phyloP scores from a whole-genome alignment of 345 rosid genomes.

The Orychophragmus violaceus region DNA sequence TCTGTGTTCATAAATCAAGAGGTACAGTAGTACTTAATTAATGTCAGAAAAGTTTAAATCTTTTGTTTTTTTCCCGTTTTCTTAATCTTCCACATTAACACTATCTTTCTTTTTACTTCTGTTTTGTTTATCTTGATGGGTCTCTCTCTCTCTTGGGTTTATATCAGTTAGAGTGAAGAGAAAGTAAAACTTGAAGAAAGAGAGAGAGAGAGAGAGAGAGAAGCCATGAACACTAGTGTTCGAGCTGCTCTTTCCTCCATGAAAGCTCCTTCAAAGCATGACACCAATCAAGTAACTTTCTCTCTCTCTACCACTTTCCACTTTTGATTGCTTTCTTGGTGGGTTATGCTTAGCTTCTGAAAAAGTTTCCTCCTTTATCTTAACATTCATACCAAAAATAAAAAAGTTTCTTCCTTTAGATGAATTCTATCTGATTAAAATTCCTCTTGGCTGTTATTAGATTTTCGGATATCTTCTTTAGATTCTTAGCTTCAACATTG shows the following conservation, averaged over 20 bases:
- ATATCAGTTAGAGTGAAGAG: conserved; percentile 23
- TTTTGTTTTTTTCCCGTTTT: neutral
- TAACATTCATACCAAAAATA: too few relatives aligned
- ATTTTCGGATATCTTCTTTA: conserved; percentile 5
- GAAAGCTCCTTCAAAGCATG: conserved; percentile 57
- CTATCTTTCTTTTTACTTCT: conserved; percentile 25
- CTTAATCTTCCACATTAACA: neutral
- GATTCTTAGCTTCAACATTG: conserved; percentile 34
- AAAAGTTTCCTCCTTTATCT: conserved; percentile 16
- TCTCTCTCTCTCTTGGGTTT: conserved; percentile 16
- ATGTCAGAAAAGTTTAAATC: neutral
- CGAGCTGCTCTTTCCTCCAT: conserved; percentile 61
- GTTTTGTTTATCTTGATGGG: conserved; percentile 14
- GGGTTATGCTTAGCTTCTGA: conserved; percentile 6
- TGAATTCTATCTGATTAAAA: neutral
- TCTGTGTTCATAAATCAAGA: conserved; percentile 8
- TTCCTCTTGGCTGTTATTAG: neutral
- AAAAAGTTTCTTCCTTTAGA: too few relatives aligned
- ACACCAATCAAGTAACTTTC: conserved; percentile 43
- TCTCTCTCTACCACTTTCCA: neutral
- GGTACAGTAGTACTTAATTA: neutral
- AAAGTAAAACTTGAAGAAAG: conserved; percentile 17
- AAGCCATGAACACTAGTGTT: conserved; percentile 66
- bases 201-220: conserved; percentile 14
- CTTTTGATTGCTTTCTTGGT: conserved; percentile 12